phyloP scores from a whole-genome alignment of 1,139 yeast genomes.

The Geotrichum armillariae region DNA sequence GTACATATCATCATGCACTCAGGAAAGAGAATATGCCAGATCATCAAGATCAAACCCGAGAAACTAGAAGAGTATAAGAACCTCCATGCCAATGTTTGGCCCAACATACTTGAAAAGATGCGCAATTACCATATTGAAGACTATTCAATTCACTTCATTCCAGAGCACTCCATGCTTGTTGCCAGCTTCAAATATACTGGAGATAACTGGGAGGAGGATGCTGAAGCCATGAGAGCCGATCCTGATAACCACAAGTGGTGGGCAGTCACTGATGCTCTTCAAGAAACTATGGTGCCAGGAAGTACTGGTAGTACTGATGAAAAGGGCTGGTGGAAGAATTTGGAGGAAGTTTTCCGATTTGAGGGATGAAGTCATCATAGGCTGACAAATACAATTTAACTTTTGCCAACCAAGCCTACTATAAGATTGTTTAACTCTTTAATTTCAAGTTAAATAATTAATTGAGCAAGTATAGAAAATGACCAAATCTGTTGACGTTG shows the following conservation, averaged over 20 bases:
- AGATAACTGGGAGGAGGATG: conserved; percentile 40
- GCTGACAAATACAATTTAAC: not conserved
- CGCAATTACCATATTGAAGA: conserved; percentile 42
- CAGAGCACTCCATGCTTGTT: conserved; percentile 36
- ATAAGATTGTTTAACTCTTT: too few species aligned
- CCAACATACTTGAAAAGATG: conserved; percentile 37
- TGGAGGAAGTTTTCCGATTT: conserved; percentile 43
- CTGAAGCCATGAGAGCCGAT: conserved; percentile 38
- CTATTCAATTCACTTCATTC: conserved; percentile 42
- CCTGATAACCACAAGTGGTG: conserved; percentile 44
- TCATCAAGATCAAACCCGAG: conserved; percentile 42
- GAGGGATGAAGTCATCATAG: conserved; percentile 25
- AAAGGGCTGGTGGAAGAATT: conserved; percentile 43
- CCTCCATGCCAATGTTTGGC: conserved; percentile 37
- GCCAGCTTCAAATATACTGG: conserved; percentile 43
- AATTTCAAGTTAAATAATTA: too few species aligned
- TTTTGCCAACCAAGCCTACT: too few species aligned
- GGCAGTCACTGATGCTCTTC: conserved; percentile 43
- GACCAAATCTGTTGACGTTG: conserved; percentile 34
- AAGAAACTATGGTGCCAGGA: conserved; percentile 40
- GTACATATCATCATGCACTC: too few species aligned
- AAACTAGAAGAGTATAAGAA: conserved; percentile 40
- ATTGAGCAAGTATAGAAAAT: too few species aligned
- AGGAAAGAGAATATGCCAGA: conserved; percentile 42
- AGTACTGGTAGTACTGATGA: conserved; percentile 42